Base-by-base conservation (phyloP, 2,329 filamentous ascomycete species). In the Trichothecium roseum region DNA sequence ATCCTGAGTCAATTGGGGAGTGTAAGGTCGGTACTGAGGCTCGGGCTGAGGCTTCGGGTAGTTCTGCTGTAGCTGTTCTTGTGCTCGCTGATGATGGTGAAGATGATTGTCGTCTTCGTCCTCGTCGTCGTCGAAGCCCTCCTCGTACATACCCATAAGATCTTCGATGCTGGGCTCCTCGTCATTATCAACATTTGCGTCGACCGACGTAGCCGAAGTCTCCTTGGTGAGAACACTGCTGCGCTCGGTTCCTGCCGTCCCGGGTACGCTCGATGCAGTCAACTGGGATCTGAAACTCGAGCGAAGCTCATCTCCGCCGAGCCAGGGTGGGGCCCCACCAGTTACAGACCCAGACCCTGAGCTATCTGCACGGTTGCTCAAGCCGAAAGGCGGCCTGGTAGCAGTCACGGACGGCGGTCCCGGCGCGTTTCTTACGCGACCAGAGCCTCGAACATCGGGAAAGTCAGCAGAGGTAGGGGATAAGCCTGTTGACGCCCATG, bases 221-320 rank as follows among this genome's bases (percentile, higher is more conserved):
- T 77, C 75, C 46, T 84, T 86, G 4, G 86, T 91, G 43, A 81
- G 56, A 34, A 91, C 69, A 51, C 87, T 94, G 55, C 84, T 93
- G 41, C 84, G 72, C 51, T 89, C 84, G 2, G 85, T 93, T n/a
- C 79, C 76, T 5, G 56, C 45, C 3, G 69, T 72, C 17, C 81
- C 87, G 22, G 69, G 69, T 18, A 63, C 60, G 5, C 70, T 71
- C 3, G 71, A 74, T 26, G 63, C 54, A 14, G 71, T 70, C 35
- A 68, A 54, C 41, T 75, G 71, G 12, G 72, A 74, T 37, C 71
- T 67, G 46, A 66, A 71, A 54, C 71, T 76, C 1, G 68, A 69
- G 26, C 72, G 64, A 22, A 66, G 56, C 50, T 73, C 69, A 38
- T 73, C 69, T 37, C 60, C 64, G 39, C 59, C 58, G 42, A 69